These are phyloP conservation scores for Suhomyces terraborum DNA, from an alignment of 1,139 yeast species.

Conservation along the genomic window DNA sequence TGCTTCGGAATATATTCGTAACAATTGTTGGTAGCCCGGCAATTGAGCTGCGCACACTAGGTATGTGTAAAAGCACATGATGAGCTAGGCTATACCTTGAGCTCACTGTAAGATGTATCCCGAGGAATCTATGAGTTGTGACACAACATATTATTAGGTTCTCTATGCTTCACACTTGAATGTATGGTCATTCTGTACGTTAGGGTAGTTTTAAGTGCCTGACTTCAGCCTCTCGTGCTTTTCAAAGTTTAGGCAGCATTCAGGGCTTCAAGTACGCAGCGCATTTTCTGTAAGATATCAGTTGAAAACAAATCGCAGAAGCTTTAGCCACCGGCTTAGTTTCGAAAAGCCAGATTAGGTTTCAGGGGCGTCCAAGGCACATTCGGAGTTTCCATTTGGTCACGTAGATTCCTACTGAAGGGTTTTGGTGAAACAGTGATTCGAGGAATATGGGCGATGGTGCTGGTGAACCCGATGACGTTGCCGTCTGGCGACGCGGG, in stretches of 20 bases:
- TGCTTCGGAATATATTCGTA: too few species aligned
- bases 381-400: not conserved
- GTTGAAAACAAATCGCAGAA: not conserved
- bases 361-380: not conserved
- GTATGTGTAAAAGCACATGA: not conserved
- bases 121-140: too few species aligned
- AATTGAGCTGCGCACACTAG: not conserved
- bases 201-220: too few species aligned
- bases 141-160: too few species aligned
- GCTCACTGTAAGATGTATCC: too few species aligned
- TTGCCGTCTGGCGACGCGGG: not conserved
- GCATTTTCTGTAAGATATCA: not conserved
- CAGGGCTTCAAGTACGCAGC: not conserved
- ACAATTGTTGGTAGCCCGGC: not conserved
- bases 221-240: not conserved
- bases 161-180: not conserved
- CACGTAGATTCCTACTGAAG: not conserved
- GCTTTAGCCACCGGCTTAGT: not conserved
- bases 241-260: too few species aligned
- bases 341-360: not conserved
- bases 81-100: too few species aligned
- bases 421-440: not conserved
- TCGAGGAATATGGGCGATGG: not conserved
- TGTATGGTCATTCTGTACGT: too few species aligned
- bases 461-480: not conserved